Base-by-base conservation (phyloP, 805 yeast genomes). In the Saccharomyces paradoxus region DNA sequence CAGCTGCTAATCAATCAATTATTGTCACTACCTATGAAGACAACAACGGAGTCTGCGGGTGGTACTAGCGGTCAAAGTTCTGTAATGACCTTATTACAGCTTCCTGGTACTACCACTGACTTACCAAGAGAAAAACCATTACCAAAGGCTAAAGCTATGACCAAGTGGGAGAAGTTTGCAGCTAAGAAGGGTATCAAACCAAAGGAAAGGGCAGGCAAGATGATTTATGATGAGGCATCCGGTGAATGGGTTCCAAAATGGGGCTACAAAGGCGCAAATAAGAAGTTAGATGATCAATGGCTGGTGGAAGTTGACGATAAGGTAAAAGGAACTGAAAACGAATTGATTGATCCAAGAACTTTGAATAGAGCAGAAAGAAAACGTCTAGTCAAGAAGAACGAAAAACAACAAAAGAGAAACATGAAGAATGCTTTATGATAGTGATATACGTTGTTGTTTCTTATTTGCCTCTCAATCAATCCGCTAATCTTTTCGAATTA, bases 231-330 rank as follows among this genome's bases (percentile, higher is more conserved):
- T 71, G 98, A 94, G 71, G 94, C 81, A 31, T 74, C 81, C 30
- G 91, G 92, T 51, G 91, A 90, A 73, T 94, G 99, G 99, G 96
- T 86, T 57, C 92, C 96, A 64, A 92, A 90, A 73, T 94, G 99
- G 99, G 99, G 99, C 57, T 92, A 86, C 76, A 85, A 87, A 60
- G 98, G 98, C 66, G 82, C 83, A 73, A 94, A 94, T 73, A 92
- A 94, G 74, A 81, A 83, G 53, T 67, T 84, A 62, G 98, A 92
- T 65, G 74, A 79, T 65, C 97, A 94, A 72, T 94, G 99, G 99
- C 78, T 89, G 67, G 97, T 92, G 55, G 99, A 94, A 74, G 87
- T 92, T 57, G 88, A 89, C 56, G 95, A 87, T 52, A 79, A 84
- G 62, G 84, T 78, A 29, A 78, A 80, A 66, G 78, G 78, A 47